Evolutionary conservation across 768 basidiomycete species (phyloP).

Genomic region (Hericium erinaceus): DNA sequence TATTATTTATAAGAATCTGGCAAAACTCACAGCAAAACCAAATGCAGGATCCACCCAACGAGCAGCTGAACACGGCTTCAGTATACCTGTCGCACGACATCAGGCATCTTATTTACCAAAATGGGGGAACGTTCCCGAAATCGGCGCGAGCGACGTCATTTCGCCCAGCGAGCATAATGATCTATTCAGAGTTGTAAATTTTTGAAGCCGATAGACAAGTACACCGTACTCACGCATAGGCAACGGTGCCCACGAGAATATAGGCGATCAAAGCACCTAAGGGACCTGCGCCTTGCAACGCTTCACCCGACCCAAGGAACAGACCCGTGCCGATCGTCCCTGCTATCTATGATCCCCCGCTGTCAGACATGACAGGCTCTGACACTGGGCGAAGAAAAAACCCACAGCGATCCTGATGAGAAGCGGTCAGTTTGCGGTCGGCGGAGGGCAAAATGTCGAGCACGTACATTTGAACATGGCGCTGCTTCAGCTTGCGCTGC

Average conservation of each 20-base stretch:
- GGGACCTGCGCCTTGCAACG: constrained; percentile 53
- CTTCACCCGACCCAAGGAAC: constrained; percentile 61
- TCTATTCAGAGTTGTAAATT: constrained; percentile 18
- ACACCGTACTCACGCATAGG: constrained; percentile 42
- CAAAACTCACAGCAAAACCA: constrained; percentile 23
- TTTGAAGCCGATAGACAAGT: constrained; percentile 23
- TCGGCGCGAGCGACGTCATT: constrained; percentile 74
- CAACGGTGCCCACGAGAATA: constrained; percentile 52
- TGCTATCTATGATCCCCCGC: constrained; percentile 39
- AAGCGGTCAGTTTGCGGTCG: neutral
- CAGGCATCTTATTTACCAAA: constrained; percentile 33
- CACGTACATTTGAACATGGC: constrained; percentile 70
- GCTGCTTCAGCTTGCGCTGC: constrained; percentile 64
- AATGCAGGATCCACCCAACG: constrained; percentile 30
- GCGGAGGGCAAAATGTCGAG: neutral
- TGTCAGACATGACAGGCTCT: neutral
- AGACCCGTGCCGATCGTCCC: constrained; percentile 71
- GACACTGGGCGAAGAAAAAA: constrained; percentile 1
- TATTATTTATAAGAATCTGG: constrained; percentile 4
- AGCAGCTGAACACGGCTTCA: constrained; percentile 12
- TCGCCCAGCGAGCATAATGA: constrained; percentile 63
- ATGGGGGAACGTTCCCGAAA: constrained; percentile 72
- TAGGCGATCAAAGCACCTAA: constrained; percentile 61
- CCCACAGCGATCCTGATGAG: constrained; percentile 51
- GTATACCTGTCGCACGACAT: no score